These are phyloP conservation scores for Venturia nashicola DNA, from an alignment of 2,329 filamentous ascomycete genomes.

Conservation along the genomic window DNA sequence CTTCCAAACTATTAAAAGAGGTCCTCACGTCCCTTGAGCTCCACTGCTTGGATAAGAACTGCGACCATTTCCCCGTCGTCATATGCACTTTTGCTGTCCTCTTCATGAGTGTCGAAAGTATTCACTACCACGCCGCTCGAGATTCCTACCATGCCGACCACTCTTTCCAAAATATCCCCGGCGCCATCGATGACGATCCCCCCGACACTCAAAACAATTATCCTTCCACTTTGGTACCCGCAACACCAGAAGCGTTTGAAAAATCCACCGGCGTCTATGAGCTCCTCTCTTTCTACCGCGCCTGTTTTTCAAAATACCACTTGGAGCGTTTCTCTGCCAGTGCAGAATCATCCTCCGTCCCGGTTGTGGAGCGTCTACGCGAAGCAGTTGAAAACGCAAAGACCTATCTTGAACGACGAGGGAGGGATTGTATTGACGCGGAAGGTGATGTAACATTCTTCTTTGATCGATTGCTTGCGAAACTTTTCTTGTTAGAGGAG, in stretches of 20 bases:
- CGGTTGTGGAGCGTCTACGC: conserved; percentile 9
- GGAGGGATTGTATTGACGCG: conserved; percentile 12
- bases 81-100: conserved; percentile 22
- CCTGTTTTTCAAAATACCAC: conserved; percentile 24
- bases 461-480: conserved; percentile 25
- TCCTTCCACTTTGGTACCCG: not conserved
- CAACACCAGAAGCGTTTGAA: conserved; percentile 3
- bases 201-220: not conserved
- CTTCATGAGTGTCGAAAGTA: conserved; percentile 25
- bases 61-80: conserved; percentile 21
- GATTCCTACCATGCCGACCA: conserved; percentile 19
- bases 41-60: conserved; percentile 19
- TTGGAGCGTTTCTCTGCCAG: conserved; percentile 13
- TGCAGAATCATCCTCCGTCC: not conserved
- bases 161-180: no score
- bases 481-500: conserved; percentile 16
- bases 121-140: conserved; percentile 26
- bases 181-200: not conserved
- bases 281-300: conserved; percentile 21
- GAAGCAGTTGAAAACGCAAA: conserved; percentile 10
- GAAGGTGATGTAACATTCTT: conserved; percentile 22
- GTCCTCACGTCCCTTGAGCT: conserved; percentile 21
- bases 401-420: conserved; percentile 17
- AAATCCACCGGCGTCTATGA: conserved; percentile 19
- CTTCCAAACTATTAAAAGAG: conserved; percentile 19